Percentiles rank a stretch among this genome's conserved stretches.
Conservation (phyloP, 225 moss, liverwort and hornwort genomes). For the Asterella californica region DNA sequence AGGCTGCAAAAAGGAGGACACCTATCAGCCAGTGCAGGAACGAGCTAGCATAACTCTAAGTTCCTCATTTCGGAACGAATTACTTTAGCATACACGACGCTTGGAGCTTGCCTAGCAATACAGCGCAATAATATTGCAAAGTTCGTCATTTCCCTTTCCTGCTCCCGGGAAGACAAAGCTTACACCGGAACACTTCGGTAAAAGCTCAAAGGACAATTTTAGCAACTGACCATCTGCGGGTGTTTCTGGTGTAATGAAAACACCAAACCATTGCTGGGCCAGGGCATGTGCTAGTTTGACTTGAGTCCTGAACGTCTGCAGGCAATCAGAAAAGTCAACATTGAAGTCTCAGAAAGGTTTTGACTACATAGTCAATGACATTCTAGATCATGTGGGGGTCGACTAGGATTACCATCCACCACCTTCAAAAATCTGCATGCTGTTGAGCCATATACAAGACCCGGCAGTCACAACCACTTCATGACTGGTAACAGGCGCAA, state of each 20-base stretch:
- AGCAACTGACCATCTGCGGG: constrained; percentile 69
- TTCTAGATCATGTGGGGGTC: background rate
- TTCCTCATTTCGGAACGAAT: background rate
- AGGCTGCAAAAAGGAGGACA: constrained; percentile 45
- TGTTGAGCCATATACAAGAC: background rate
- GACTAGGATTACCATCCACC: background rate
- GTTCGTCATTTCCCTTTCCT: background rate
- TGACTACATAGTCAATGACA: too few relatives aligned
- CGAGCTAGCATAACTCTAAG: background rate
- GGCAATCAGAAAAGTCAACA: background rate
- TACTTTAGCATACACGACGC: background rate
- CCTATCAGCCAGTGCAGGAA: background rate
- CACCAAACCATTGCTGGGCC: constrained; percentile 99
- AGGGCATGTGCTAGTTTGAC: constrained; percentile 82
- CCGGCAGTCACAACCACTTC: too few relatives aligned
- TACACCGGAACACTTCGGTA: background rate
- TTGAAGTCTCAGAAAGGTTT: background rate
- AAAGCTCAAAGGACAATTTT: background rate
- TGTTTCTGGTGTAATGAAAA: constrained; percentile 88
- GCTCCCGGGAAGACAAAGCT: background rate
- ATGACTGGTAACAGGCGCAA: too few relatives aligned
- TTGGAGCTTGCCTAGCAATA: background rate
- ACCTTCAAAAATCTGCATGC: background rate
- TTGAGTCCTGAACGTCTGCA: constrained; percentile 82
- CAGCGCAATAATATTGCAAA: background rate